Evolutionary conservation across 1,284 basidiomycete genomes (phyloP).

Genomic region (Trametes versicolor): DNA sequence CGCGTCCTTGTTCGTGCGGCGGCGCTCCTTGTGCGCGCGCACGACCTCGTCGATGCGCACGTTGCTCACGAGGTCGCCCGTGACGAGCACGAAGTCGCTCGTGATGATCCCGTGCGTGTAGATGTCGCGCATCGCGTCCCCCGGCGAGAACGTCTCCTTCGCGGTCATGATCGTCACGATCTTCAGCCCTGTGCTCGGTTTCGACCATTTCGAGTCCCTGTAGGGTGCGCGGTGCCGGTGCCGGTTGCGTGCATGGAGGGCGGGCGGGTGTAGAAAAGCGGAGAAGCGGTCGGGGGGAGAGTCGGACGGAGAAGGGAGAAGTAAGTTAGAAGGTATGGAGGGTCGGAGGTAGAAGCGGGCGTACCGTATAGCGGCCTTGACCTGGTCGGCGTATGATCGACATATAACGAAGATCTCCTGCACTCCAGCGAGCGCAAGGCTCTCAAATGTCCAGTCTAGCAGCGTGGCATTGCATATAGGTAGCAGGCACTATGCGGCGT

Average conservation of each 20-base stretch:
- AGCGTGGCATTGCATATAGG: conserved; percentile 95
- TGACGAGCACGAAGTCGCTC: conserved; percentile 93
- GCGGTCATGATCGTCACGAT: conserved; percentile 90
- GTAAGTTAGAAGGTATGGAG: neutral
- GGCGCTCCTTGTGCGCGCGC: conserved; percentile 87
- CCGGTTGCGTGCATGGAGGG: conserved; percentile 9
- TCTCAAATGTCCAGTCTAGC: conserved; percentile 96
- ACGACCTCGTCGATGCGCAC: conserved; percentile 92
- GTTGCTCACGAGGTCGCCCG: conserved; percentile 95
- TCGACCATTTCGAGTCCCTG: conserved; percentile 85
- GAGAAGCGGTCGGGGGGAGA: conserved; percentile 20
- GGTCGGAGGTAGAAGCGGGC: conserved; percentile 35
- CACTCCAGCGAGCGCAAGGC: conserved; percentile 90
- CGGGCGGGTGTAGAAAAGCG: conserved; percentile 18
- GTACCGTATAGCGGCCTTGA: conserved; percentile 84
- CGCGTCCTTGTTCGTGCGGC: conserved; percentile 89
- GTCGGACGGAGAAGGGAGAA: conserved; percentile 16
- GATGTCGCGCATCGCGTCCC: conserved; percentile 96
- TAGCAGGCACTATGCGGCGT: conserved; percentile 76
- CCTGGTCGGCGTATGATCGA: conserved; percentile 86
- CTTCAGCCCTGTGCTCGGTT: conserved; percentile 79
- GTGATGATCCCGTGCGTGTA: conserved; percentile 94
- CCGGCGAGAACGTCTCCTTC: conserved; percentile 89
- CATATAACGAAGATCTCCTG: conserved; percentile 96
- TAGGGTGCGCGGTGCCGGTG: conserved; percentile 15